A percentile compares a stretch with the other conserved stretches of the same genome.
phyloP scores from a whole-genome alignment of 306 rosid species.

The Dalbergia cultrata region DNA sequence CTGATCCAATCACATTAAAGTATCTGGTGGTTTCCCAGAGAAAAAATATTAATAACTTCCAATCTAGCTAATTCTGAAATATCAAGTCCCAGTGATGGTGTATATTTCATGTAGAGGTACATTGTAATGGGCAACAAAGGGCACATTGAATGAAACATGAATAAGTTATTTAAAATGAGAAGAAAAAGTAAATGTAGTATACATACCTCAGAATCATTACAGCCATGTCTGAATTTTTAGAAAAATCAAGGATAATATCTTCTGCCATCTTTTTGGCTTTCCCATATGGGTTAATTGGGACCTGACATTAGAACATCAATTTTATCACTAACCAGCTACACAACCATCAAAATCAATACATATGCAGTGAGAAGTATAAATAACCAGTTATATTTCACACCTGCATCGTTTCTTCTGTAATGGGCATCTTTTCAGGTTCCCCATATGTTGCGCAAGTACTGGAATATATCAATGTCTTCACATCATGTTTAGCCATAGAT shows the following conservation, averaged over 20 bases:
- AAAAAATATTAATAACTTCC: constrained; percentile 9
- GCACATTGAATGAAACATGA: constrained; percentile 5
- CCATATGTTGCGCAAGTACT: constrained; percentile 99
- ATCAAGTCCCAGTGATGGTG: constrained; percentile 10
- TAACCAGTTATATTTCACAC: constrained; percentile 48
- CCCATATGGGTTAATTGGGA: constrained; percentile 95
- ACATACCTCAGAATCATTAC: constrained; percentile 90
- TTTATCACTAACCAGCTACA: constrained; percentile 13
- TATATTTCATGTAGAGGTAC: constrained; percentile 12
- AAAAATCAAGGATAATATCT: constrained; percentile 91
- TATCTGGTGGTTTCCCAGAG: constrained; percentile 58
- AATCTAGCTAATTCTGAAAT: constrained; percentile 1
- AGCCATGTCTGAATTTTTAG: constrained; percentile 92
- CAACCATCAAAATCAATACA: constrained; percentile 24
- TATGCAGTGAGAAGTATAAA: constrained; percentile 22
- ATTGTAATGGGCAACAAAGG: constrained; percentile 21
- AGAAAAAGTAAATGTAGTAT: constrained; percentile 15
- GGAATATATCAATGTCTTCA: constrained; percentile 90
- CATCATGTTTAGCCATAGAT: constrained; percentile 82
- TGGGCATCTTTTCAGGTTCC: constrained; percentile 96
- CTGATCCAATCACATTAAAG: constrained; percentile 99
- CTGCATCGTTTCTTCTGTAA: constrained; percentile 91
- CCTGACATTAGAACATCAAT: constrained; percentile 54
- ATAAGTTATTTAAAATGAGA: neutral
- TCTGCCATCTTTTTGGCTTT: constrained; percentile 99